Evolutionary conservation across 1,284 basidiomycete species (phyloP).

Genomic region (Naganishia sp.): DNA sequence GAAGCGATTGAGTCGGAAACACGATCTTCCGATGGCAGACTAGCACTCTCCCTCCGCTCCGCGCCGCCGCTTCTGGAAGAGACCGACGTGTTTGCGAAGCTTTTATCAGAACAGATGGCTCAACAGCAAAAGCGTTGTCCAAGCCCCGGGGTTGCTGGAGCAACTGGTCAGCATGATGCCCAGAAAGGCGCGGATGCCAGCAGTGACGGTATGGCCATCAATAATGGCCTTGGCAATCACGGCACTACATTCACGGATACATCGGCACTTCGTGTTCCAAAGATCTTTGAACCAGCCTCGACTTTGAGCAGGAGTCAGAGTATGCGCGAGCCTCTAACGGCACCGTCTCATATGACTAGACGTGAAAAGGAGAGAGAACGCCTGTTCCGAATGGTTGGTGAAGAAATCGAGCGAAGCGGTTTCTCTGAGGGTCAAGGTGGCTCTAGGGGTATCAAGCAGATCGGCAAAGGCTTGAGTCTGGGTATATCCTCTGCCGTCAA

Average conservation of each 20-base stretch:
- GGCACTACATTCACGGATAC: background rate
- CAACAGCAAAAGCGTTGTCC: constrained; percentile 14
- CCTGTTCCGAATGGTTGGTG: constrained; percentile 49
- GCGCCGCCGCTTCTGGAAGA: constrained; percentile 35
- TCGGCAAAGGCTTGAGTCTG: constrained; percentile 38
- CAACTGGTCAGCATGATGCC: no score
- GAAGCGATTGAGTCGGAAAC: background rate
- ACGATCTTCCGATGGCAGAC: background rate
- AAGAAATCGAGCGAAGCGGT: constrained; percentile 45
- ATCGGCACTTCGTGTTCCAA: background rate
- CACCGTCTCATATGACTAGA: constrained; percentile 22
- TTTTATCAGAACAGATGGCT: constrained; percentile 27
- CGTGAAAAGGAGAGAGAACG: constrained; percentile 50
- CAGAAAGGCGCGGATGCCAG: no score
- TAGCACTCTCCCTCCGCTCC: constrained; percentile 19
- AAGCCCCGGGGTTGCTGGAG: background rate
- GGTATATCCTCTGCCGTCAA: constrained; percentile 4
- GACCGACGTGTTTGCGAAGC: constrained; percentile 30
- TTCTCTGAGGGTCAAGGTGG: constrained; percentile 41
- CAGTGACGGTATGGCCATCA: background rate
- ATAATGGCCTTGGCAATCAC: background rate
- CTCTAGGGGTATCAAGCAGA: constrained; percentile 38
- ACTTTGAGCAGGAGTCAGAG: constrained; percentile 33
- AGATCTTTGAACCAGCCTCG: background rate
- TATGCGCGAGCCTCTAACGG: constrained; percentile 34